A percentile compares a stretch with the other conserved stretches of the same genome.
phyloP scores from a whole-genome alignment of 73 alveolate genomes.

The Paramecium octaurelia region DNA sequence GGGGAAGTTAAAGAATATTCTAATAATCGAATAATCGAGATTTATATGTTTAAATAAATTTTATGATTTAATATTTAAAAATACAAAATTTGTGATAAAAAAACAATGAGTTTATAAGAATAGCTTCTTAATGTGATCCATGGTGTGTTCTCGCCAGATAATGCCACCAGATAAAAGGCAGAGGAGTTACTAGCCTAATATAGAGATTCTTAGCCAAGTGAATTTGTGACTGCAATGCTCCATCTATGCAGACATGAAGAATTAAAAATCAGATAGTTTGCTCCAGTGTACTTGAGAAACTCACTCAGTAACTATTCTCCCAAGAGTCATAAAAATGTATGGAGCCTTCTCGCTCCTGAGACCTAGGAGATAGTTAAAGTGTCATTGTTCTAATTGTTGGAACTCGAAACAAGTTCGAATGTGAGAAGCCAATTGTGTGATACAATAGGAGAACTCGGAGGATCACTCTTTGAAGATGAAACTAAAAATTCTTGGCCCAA shows the following conservation, averaged over 20 bases:
- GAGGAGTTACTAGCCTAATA: constrained; percentile 67
- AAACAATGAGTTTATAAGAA: constrained; percentile 29
- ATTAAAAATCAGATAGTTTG: constrained; percentile 42
- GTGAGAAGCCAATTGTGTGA: constrained; percentile 72
- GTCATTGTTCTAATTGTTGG: constrained; percentile 58
- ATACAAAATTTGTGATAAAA: constrained; percentile 44
- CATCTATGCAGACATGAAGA: constrained; percentile 61
- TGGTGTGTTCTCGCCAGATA: constrained; percentile 59
- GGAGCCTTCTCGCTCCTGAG: constrained; percentile 67
- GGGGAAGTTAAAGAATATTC: neutral
- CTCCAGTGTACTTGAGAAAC: constrained; percentile 76
- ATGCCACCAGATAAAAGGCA: constrained; percentile 68
- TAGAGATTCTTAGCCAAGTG: constrained; percentile 71
- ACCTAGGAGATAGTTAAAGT: constrained; percentile 60
- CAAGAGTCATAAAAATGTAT: constrained; percentile 65
- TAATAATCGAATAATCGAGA: neutral
- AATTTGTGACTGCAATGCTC: constrained; percentile 62
- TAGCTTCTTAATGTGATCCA: constrained; percentile 13
- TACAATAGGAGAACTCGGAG: constrained; percentile 74
- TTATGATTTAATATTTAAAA: constrained; percentile 17
- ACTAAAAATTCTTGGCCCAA: constrained; percentile 59
- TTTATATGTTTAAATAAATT: neutral
- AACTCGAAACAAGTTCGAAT: constrained; percentile 58
- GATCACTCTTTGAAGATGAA: constrained; percentile 59
- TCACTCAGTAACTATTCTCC: constrained; percentile 59